Percentiles rank a stretch among this genome's conserved stretches.
phyloP scores from a whole-genome alignment of 208 protist genomes.

The Trypanosoma scelopori region DNA sequence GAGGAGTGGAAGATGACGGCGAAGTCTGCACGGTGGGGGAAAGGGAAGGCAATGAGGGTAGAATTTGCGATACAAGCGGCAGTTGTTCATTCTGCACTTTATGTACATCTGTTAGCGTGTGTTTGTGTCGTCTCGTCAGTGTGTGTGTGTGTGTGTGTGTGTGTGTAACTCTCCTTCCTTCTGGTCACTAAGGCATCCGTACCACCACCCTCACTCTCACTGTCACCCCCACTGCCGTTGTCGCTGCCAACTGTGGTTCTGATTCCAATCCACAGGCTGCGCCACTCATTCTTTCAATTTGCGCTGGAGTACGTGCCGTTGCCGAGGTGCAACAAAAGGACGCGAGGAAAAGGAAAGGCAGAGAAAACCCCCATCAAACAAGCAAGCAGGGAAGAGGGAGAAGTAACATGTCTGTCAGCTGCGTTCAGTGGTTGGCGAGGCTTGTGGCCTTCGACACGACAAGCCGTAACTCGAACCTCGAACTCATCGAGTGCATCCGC shows the following conservation, averaged over 20 bases:
- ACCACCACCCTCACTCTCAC: background rate
- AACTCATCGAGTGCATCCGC: conserved; percentile 35
- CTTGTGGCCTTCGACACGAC: conserved; percentile 49
- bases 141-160: background rate
- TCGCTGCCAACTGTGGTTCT: no score
- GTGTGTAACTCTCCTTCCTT: background rate
- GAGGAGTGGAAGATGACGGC: no score
- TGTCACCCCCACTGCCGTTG: background rate
- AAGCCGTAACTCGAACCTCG: conserved; percentile 51
- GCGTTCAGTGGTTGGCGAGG: conserved; percentile 41
- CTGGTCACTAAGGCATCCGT: background rate
- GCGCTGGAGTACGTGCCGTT: background rate
- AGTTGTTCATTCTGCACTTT: no score
- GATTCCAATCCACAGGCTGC: no score
- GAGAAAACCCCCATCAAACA: background rate
- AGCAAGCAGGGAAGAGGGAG: background rate
- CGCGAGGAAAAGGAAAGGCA: background rate
- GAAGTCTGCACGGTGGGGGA: no score
- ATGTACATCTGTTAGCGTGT: background rate
- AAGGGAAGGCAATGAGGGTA: no score
- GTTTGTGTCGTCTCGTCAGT: background rate
- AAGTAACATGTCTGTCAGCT: background rate
- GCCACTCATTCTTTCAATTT: no score
- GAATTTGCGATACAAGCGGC: no score
- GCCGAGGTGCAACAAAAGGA: background rate